Conservation (phyloP, 1,139 yeast species). For the Geotrichum reessii region DNA sequence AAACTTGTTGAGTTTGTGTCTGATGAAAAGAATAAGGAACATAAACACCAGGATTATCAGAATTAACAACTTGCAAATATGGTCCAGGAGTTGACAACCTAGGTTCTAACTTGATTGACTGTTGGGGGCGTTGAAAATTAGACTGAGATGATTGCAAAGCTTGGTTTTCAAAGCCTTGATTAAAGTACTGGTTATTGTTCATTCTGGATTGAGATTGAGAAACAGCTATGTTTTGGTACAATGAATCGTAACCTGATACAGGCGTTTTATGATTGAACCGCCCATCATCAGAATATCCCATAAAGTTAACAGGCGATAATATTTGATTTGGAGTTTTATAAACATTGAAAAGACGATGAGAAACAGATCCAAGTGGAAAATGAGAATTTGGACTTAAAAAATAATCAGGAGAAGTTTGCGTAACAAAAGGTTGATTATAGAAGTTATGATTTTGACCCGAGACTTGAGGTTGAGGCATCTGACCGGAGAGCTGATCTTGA, state of each 20-base stretch:
- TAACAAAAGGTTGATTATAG: not conserved
- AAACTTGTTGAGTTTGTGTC: not conserved
- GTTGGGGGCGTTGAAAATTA: not conserved
- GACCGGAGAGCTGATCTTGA: not conserved
- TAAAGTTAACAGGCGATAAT: not conserved
- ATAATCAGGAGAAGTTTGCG: not conserved
- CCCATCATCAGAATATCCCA: not conserved
- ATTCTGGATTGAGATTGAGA: not conserved
- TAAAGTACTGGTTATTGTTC: not conserved
- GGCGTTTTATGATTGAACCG: not conserved
- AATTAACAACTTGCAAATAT: not conserved
- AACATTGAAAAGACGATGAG: not conserved
- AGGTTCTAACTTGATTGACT: not conserved
- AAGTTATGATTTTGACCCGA: not conserved
- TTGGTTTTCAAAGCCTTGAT: not conserved
- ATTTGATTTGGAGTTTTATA: not conserved
- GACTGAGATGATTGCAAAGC: not conserved
- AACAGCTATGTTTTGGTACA: not conserved
- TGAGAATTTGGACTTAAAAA: not conserved
- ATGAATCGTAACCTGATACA: not conserved
- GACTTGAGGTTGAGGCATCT: not conserved
- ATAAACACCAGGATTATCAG: not conserved
- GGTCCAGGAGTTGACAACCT: not conserved
- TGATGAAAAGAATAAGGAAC: not conserved
- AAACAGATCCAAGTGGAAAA: not conserved